Evolutionary conservation across 306 rosid species (phyloP), one percentile per base, ranked within the genome.

Genomic region (Casuarina equisetifolia): DNA sequence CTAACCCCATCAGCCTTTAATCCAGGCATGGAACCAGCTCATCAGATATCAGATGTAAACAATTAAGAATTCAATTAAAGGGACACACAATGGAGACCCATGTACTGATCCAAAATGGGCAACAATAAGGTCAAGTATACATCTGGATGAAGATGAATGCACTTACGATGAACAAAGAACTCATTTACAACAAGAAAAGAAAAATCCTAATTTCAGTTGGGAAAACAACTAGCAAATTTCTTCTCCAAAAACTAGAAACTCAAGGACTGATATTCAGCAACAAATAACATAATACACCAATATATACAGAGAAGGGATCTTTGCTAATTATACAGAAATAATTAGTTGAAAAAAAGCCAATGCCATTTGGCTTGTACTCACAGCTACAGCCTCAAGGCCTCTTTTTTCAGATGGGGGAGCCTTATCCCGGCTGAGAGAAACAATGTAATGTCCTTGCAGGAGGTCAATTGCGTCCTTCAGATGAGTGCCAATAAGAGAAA

Each of bases 391-490:
- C 89, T 95, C 98, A 80, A 95, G 83, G 83, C 99, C 97, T 80
- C 90, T 89, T 86, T 88, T 95, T 82, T 86, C 91, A 71, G 96
- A 82, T 55, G 92, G 39, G 62, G 89, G 85, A 66, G 92, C 82
- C 72, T 86, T 74, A 81, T 95, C 97, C 81, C 91, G 84, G 83
- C 89, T 64, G 76, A 88, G 93, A 1, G 97, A 91, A 84, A 90
- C 96, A 64, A 95, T 95, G 84, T 91, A 95, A 88, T 95, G 94
- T 83, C 99, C 99, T 87, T 95, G 98, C 81, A 92, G 75, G 78
- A 95, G 99, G 90, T 95, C 99, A 84, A 91, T 95, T 77, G 98
- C 94, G 77, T 95, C 99, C 99, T 95, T 83, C 86, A 79, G 64
- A 73, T 49, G 69, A 42, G 53, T 57, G 46, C 78, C 79, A 61